These are phyloP conservation scores for Lipomyces sp. DNA, from an alignment of 805 yeast species.

Conservation along the genomic window DNA sequence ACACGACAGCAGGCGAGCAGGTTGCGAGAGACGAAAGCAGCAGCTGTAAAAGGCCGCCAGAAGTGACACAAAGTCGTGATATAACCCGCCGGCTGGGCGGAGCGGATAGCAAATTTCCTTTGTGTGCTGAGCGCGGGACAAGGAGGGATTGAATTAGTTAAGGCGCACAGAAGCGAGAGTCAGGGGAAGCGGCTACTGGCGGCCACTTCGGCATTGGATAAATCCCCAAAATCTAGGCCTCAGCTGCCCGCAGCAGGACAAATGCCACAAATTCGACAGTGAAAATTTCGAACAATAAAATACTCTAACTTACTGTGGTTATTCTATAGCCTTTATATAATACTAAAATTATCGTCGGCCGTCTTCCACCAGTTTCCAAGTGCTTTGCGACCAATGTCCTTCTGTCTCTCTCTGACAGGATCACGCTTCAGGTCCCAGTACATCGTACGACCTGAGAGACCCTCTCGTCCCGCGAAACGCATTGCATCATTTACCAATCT, in stretches of 20 bases:
- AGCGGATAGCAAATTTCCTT: neutral
- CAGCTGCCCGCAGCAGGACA: neutral
- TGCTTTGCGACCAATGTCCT: constrained; percentile 21
- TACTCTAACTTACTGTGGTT: neutral
- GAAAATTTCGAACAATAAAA: neutral
- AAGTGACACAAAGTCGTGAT: neutral
- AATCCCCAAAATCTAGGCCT: neutral
- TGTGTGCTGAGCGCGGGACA: neutral
- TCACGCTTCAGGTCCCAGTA: constrained; percentile 28
- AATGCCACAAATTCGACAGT: too few relatives aligned
- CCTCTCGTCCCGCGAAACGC: constrained; percentile 13
- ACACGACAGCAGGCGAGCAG: neutral
- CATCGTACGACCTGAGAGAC: neutral
- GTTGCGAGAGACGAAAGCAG: neutral
- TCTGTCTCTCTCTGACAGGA: constrained; percentile 17
- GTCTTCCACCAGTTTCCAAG: constrained; percentile 38
- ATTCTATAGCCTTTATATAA: neutral
- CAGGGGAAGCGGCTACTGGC: constrained; percentile 20
- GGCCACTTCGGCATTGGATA: constrained; percentile 20
- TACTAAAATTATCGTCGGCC: constrained; percentile 31
- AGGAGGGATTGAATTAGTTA: neutral
- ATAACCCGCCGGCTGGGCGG: neutral
- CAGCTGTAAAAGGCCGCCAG: neutral
- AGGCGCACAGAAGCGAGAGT: neutral
- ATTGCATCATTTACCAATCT: constrained; percentile 18